A percentile compares a stretch with the other conserved stretches of the same genome.
Evolutionary conservation across 1,284 basidiomycete species (phyloP).

Genomic region (Ceratobasidium sp.): DNA sequence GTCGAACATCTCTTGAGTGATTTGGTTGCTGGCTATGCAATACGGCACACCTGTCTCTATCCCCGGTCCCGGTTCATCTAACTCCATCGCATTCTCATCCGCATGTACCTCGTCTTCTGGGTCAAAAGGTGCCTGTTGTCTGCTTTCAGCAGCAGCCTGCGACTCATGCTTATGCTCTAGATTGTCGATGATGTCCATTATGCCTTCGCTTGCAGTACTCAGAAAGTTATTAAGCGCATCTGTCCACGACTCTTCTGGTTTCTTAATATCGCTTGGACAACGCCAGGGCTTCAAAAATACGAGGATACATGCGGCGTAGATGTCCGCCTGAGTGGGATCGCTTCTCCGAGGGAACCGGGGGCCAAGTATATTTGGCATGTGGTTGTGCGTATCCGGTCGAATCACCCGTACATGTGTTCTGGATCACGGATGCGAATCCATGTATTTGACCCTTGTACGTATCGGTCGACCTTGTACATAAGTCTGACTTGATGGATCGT

Average conservation of each 20-base stretch:
- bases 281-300: slow-evolving; percentile 40
- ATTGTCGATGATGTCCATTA: neutral
- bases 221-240: slow-evolving; percentile 29
- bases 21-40: neutral
- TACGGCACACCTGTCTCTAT: neutral
- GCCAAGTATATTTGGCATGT: slow-evolving; percentile 40
- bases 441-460: neutral
- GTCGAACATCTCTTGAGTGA: slow-evolving; percentile 5
- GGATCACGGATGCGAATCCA: neutral
- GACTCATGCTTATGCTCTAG: slow-evolving; percentile 4
- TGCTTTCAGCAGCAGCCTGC: slow-evolving; percentile 5
- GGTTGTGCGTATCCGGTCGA: neutral
- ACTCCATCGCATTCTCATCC: neutral
- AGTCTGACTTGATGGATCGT: neutral
- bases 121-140: neutral
- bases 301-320: slow-evolving; percentile 22
- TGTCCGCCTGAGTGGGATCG: slow-evolving; percentile 10
- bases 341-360: slow-evolving; percentile 18
- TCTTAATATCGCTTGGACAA: neutral
- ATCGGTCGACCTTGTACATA: slow-evolving; percentile 4
- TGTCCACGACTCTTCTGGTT: slow-evolving; percentile 11
- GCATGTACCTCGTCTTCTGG: neutral
- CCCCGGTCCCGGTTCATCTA: neutral
- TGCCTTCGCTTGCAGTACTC: neutral
- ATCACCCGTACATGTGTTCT: slow-evolving; percentile 14